phyloP scores from a whole-genome alignment of 768 basidiomycete genomes.

The Pleurotus tuoliensis region DNA sequence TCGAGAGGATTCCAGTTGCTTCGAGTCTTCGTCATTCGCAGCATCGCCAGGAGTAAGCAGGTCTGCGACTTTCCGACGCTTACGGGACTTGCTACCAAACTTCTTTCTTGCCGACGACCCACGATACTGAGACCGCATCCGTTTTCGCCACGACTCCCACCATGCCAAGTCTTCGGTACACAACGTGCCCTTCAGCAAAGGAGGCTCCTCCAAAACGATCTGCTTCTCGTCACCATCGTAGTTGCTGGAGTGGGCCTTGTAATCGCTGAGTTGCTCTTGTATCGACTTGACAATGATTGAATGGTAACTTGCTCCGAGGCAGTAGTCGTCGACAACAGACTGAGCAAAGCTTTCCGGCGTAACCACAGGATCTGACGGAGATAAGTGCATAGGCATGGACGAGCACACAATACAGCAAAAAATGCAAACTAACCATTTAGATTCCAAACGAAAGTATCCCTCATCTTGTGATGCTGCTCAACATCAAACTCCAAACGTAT shows the following conservation, averaged over 20 bases:
- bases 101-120: conserved; percentile 17
- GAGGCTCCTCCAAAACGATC: conserved; percentile 21
- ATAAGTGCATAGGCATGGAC: not conserved
- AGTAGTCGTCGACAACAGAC: conserved; percentile 88
- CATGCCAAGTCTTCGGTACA: conserved; percentile 49
- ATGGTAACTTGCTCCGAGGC: conserved; percentile 62
- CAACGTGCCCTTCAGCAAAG: conserved; percentile 34
- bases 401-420: not conserved
- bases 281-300: conserved; percentile 74
- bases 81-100: conserved; percentile 26
- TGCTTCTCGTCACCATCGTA: conserved; percentile 45
- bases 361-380: conserved; percentile 72
- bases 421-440: conserved; percentile 67
- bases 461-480: conserved; percentile 81
- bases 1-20: conserved; percentile 43
- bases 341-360: conserved; percentile 90
- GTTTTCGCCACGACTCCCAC: conserved; percentile 74
- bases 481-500: conserved; percentile 96
- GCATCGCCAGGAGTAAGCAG: conserved; percentile 14
- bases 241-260: conserved; percentile 58
- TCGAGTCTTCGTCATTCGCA: conserved; percentile 21
- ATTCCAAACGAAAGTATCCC: conserved; percentile 98
- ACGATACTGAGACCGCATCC: conserved; percentile 35
- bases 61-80: conserved; percentile 36
- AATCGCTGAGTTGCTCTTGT: conserved; percentile 84